Evolutionary conservation across 1,139 yeast genomes (phyloP).

Genomic region (Lodderomyces elongisporus): DNA sequence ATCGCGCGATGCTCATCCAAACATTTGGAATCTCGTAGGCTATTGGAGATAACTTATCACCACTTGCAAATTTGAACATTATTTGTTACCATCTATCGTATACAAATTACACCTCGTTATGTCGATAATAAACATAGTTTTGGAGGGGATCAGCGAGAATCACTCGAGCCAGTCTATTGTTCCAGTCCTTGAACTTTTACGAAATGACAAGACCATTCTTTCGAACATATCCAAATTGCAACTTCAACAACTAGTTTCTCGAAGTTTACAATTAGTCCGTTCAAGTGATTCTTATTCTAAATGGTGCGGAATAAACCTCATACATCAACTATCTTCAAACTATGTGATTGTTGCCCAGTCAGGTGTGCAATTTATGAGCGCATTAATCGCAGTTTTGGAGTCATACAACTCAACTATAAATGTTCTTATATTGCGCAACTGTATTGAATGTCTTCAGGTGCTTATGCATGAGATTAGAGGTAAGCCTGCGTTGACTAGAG

Average conservation of each 20-base stretch:
- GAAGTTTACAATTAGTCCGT: slow-evolving; percentile 49
- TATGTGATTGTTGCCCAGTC: slow-evolving; percentile 53
- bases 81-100: too few species aligned
- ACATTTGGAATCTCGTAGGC: too few species aligned
- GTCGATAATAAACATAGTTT: slow-evolving; percentile 27
- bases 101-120: too few species aligned
- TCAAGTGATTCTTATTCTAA: slow-evolving; percentile 45
- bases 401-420: slow-evolving; percentile 40
- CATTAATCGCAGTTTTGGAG: slow-evolving; percentile 54
- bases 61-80: too few species aligned
- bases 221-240: slow-evolving; percentile 46
- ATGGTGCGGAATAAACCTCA: slow-evolving; percentile 63
- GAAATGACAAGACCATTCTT: slow-evolving; percentile 27
- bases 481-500: slow-evolving; percentile 81
- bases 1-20: too few species aligned
- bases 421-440: slow-evolving; percentile 41
- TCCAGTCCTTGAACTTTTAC: slow-evolving; percentile 30
- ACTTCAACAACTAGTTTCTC: slow-evolving; percentile 50
- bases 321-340: slow-evolving; percentile 46
- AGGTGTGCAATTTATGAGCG: slow-evolving; percentile 54
- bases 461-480: slow-evolving; percentile 61
- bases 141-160: slow-evolving; percentile 31
- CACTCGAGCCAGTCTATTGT: slow-evolving; percentile 27
- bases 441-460: slow-evolving; percentile 44
- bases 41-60: too few species aligned